Conservation (phyloP, 371 early-diverging fungal species). For the Chytridium lagenaria region DNA sequence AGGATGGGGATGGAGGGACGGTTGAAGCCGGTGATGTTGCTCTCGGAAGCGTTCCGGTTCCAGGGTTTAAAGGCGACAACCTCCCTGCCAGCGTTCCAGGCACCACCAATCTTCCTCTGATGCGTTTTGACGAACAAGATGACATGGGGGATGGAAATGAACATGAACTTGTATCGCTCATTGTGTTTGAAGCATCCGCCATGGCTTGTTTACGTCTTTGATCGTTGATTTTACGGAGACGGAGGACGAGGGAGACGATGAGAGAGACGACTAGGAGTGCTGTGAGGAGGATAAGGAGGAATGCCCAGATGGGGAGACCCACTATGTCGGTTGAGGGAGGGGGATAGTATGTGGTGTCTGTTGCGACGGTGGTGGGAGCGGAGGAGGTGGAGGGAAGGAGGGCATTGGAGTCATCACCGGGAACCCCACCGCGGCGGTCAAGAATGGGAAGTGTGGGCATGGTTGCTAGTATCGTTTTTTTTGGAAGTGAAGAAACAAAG, state of each 20-base stretch:
- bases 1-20: slow-evolving; percentile 7
- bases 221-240: background rate
- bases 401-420: background rate
- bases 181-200: too few relatives aligned
- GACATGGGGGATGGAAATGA: background rate
- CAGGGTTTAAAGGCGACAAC: background rate
- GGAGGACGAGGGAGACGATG: background rate
- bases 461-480: too few relatives aligned
- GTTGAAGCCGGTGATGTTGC: background rate
- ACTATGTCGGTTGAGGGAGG: background rate
- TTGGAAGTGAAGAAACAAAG: too few relatives aligned
- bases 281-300: background rate
- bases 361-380: background rate
- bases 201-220: background rate
- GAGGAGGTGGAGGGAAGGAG: background rate
- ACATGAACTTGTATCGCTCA: too few relatives aligned
- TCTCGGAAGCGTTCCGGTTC: background rate
- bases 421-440: background rate
- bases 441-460: too few relatives aligned
- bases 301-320: slow-evolving; percentile 14
- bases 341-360: background rate
- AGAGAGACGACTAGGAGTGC: background rate
- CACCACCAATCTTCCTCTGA: background rate
- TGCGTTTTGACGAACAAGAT: background rate
- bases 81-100: background rate